phyloP scores from a whole-genome alignment of 768 basidiomycete species.

The Pleurotus djamor region DNA sequence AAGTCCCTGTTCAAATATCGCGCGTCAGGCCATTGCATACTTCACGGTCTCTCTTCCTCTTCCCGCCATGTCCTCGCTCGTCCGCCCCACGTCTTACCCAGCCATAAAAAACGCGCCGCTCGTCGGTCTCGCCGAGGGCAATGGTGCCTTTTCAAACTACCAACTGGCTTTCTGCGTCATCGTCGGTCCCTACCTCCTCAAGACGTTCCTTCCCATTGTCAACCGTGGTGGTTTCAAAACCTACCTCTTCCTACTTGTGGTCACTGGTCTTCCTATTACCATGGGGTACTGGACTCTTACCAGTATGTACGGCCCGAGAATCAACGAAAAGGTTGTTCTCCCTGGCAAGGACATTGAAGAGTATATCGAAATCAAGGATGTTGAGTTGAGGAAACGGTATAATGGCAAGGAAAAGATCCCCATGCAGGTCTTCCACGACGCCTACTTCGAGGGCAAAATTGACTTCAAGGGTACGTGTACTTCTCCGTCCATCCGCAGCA shows the following conservation, averaged over 20 bases:
- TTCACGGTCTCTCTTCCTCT: neutral
- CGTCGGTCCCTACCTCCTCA: slow-evolving; percentile 81
- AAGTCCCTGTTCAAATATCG: slow-evolving; percentile 6
- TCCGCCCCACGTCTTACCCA: slow-evolving; percentile 63
- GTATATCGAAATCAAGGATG: slow-evolving; percentile 90
- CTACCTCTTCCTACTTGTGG: slow-evolving; percentile 74
- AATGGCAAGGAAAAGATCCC: slow-evolving; percentile 89
- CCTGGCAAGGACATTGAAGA: slow-evolving; percentile 86
- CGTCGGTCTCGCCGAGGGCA: slow-evolving; percentile 82
- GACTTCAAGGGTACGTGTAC: slow-evolving; percentile 83
- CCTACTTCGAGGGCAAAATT: slow-evolving; percentile 94
- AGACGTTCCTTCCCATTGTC: slow-evolving; percentile 79
- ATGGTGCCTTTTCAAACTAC: slow-evolving; percentile 77
- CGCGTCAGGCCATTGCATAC: neutral
- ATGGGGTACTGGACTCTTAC: slow-evolving; percentile 89
- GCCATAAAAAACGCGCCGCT: slow-evolving; percentile 87
- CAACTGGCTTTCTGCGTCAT: slow-evolving; percentile 79
- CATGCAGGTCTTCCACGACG: slow-evolving; percentile 97
- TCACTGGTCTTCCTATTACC: slow-evolving; percentile 76
- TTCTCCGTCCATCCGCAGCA: slow-evolving; percentile 4
- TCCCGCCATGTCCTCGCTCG: slow-evolving; percentile 26
- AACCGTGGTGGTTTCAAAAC: slow-evolving; percentile 83
- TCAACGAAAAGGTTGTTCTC: slow-evolving; percentile 81
- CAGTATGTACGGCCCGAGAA: slow-evolving; percentile 77
- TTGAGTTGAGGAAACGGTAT: slow-evolving; percentile 77